phyloP scores from a whole-genome alignment of 305 asterid genomes.

The Rubia peregrina region DNA sequence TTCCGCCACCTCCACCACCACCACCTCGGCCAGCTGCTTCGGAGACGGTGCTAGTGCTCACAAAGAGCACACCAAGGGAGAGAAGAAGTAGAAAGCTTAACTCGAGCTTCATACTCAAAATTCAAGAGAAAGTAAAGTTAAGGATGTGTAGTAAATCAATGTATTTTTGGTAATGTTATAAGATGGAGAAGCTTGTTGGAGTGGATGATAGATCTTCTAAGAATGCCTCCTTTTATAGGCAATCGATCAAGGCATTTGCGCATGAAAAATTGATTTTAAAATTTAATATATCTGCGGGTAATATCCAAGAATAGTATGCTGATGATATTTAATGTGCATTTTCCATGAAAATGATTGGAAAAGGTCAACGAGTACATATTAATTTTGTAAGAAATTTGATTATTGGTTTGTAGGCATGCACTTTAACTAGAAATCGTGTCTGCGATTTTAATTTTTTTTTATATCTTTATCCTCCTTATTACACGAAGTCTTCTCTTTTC shows the following conservation, averaged over 20 bases:
- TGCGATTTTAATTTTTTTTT: too few species aligned
- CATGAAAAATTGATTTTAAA: neutral
- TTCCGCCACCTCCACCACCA: neutral
- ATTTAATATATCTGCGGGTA: too few species aligned
- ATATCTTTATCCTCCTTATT: neutral
- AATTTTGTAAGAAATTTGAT: neutral
- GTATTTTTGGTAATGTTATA: neutral
- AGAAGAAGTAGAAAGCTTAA: slow-evolving; percentile 3
- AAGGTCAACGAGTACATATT: slow-evolving; percentile 2
- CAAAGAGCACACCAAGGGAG: slow-evolving; percentile 13
- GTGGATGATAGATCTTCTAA: too few species aligned
- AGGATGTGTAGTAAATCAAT: neutral
- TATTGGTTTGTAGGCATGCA: too few species aligned
- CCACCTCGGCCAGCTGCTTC: neutral
- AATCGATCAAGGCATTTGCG: neutral
- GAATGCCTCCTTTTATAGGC: slow-evolving; percentile 12
- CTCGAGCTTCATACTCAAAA: neutral
- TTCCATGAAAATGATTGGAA: slow-evolving; percentile 8
- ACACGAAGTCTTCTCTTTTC: neutral
- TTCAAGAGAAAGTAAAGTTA: neutral
- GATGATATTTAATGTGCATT: neutral
- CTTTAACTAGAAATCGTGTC: neutral
- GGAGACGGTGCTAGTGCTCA: neutral
- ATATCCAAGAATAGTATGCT: too few species aligned
- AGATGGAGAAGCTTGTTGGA: neutral